Conservation (phyloP, 305 asterid genomes). For the Vinca major region DNA sequence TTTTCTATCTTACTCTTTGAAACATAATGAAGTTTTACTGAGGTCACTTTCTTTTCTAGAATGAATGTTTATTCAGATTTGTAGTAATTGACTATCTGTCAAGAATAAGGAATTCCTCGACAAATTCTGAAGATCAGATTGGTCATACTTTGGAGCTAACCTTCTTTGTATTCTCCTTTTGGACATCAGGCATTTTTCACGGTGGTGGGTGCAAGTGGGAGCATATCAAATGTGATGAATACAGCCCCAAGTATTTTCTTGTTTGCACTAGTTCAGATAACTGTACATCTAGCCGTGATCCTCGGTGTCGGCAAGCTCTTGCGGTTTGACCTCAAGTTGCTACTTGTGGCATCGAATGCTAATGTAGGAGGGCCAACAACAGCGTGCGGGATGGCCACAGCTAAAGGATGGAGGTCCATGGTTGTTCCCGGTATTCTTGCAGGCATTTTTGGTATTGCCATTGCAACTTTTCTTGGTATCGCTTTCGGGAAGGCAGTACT, state of each 20-base stretch:
- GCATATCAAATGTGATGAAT: slow-evolving; percentile 48
- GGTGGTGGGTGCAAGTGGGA: slow-evolving; percentile 78
- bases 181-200: slow-evolving; percentile 55
- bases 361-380: slow-evolving; percentile 96
- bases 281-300: slow-evolving; percentile 63
- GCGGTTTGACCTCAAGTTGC: slow-evolving; percentile 48
- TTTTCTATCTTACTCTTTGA: not conserved
- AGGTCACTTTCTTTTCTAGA: not conserved
- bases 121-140: too few relatives aligned
- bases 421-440: slow-evolving; percentile 81
- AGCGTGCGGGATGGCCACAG: slow-evolving; percentile 95
- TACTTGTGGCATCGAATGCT: slow-evolving; percentile 88
- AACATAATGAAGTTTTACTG: not conserved
- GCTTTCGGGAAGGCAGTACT: slow-evolving; percentile 62
- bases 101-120: too few relatives aligned
- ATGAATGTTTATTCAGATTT: not conserved
- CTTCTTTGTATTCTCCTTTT: not conserved
- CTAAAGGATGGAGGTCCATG: slow-evolving; percentile 85
- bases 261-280: slow-evolving; percentile 65
- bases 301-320: slow-evolving; percentile 80
- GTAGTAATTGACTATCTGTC: not conserved
- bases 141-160: not conserved
- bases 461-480: slow-evolving; percentile 85
- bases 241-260: slow-evolving; percentile 81
- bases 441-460: slow-evolving; percentile 77